Evolutionary conservation across 106 monocot genomes (phyloP).

Genomic region (Narthecium ossifragum): DNA sequence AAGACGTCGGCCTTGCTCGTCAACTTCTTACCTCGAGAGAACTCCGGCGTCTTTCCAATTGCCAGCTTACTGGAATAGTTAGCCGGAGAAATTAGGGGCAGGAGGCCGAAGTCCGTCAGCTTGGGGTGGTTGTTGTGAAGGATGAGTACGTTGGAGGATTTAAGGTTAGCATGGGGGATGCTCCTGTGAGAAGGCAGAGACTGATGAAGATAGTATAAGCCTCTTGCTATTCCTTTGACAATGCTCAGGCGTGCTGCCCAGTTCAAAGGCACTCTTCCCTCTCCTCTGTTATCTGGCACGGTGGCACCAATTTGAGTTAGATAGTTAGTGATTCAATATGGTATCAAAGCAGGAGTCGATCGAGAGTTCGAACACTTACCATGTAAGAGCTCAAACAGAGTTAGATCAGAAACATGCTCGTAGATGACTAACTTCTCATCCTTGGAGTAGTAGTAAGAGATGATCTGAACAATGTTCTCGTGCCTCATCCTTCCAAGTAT

Average conservation of each 20-base stretch:
- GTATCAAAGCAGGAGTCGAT: neutral
- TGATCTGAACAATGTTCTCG: constrained; percentile 31
- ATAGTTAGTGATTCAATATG: neutral
- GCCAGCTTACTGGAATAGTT: constrained; percentile 20
- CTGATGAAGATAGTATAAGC: constrained; percentile 41
- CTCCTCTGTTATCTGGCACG: constrained; percentile 41
- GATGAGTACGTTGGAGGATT: constrained; percentile 47
- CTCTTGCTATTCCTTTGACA: constrained; percentile 37
- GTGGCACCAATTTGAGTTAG: neutral
- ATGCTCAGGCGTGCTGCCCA: constrained; percentile 43
- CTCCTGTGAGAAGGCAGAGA: constrained; percentile 29
- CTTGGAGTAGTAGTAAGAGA: constrained; percentile 33
- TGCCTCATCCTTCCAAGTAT: constrained; percentile 36
- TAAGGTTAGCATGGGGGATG: constrained; percentile 52
- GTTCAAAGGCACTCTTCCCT: constrained; percentile 43
- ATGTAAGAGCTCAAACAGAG: constrained; percentile 43
- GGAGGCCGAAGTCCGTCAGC: constrained; percentile 50
- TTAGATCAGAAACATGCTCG: constrained; percentile 21
- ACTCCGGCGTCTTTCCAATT: constrained; percentile 29
- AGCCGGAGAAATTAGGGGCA: constrained; percentile 22
- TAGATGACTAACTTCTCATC: constrained; percentile 30
- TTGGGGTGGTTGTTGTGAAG: constrained; percentile 15
- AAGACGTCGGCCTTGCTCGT: constrained; percentile 42
- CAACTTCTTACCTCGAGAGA: constrained; percentile 20
- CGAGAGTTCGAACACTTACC: constrained; percentile 9